A percentile compares a stretch with the other conserved stretches of the same genome.
Evolutionary conservation across 768 basidiomycete species (phyloP).

Genomic region (Strobilomyces confusus): DNA sequence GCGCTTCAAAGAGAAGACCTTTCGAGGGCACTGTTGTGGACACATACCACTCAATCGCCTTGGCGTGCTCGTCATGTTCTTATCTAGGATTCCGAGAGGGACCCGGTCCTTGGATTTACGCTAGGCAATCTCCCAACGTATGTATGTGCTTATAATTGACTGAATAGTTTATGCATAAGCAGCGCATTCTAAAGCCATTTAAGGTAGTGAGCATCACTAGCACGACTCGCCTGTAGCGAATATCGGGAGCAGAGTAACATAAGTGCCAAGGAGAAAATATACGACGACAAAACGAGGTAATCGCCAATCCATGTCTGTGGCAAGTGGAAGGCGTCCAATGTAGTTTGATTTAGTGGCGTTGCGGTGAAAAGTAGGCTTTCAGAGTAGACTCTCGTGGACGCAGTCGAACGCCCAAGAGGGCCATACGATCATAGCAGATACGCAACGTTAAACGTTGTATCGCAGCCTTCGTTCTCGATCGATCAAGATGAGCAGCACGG

Average conservation of each 20-base stretch:
- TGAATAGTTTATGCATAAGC: slow-evolving; percentile 17
- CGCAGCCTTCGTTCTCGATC: slow-evolving; percentile 67
- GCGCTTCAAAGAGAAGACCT: no score
- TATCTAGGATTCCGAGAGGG: no score
- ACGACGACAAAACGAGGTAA: background rate
- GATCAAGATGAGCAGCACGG: slow-evolving; percentile 70
- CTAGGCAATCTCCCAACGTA: no score
- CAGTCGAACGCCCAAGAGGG: slow-evolving; percentile 23
- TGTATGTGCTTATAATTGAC: slow-evolving; percentile 22
- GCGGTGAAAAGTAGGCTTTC: slow-evolving; percentile 29
- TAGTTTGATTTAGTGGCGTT: slow-evolving; percentile 6
- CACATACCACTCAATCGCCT: no score
- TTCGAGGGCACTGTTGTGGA: no score
- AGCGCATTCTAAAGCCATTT: background rate
- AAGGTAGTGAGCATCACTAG: slow-evolving; percentile 1
- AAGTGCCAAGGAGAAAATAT: background rate
- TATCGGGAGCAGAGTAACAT: slow-evolving; percentile 1
- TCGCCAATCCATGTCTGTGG: background rate
- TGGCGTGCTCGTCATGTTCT: no score
- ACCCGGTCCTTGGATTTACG: no score
- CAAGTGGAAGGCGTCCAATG: background rate
- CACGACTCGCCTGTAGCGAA: background rate
- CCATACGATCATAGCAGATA: slow-evolving; percentile 55
- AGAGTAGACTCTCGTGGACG: slow-evolving; percentile 25
- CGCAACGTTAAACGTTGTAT: slow-evolving; percentile 63